Evolutionary conservation across 306 rosid species (phyloP), one percentile per base, ranked within the genome.

Genomic region (Mimosa pudica): DNA sequence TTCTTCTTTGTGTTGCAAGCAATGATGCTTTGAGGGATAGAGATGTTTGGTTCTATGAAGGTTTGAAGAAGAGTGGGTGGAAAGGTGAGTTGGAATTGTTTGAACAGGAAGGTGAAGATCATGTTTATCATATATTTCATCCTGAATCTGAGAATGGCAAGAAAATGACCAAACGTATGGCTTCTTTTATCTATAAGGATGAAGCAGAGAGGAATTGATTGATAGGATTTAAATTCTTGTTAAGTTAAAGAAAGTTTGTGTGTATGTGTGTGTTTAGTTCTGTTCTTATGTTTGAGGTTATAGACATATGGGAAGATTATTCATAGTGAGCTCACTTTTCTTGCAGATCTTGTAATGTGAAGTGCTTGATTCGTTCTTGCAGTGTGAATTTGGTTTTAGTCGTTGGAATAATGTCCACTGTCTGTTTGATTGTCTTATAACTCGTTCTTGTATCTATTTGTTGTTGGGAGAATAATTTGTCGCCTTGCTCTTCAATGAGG

Each of bases 51-150:
- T 87, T 73, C 79, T 64, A 42, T 7, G 82, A 87, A 30, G 77
- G 17, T 46, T 44, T 84, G 20, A 82, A 58, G 70, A 11, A 84
- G 6, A 87, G 88, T 80, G 86, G 79, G 5, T 86, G 89, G 89
- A 4, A 60, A 57, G 89, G 87, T 5, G 14, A 84, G 17, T 1
- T 75, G 16, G 85, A 85, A 38, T 45, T 71, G 48, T 63, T 79
- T 76, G 86, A 82, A 14, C 54, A 38, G 66, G 35, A 79, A 30
- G 86, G 73, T 1, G 81, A 73, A 16, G 83, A 41, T 2, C 86
- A 85, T 77, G 80, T 45, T 32, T 82, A 55, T 35, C 84, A 79
- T 3, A 42, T 85, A 12, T 54, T 52, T 20, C 1, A 80, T 32
- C 68, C 79, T 45, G 62, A 80, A 17, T 52, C 79, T 2, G 41